Evolutionary conservation across 495 filamentous ascomycete species (phyloP).

Genomic region (Aspergillus leporis): DNA sequence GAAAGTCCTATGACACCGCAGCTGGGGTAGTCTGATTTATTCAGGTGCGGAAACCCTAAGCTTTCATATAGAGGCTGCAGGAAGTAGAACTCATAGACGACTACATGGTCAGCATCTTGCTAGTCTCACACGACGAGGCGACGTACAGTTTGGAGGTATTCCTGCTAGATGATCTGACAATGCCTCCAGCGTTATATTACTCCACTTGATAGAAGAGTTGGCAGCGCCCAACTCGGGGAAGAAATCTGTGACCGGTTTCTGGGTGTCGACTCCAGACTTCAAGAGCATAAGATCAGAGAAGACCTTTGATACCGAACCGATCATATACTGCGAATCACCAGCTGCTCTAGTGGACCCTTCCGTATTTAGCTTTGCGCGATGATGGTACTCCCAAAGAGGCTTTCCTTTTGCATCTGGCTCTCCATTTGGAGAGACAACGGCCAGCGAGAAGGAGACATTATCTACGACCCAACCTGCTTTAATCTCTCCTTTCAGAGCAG

Average conservation of each 20-base stretch:
- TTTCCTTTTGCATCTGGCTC: neutral
- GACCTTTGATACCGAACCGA: conserved; percentile 20
- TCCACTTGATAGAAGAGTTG: conserved; percentile 14
- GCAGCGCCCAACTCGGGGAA: conserved; percentile 7
- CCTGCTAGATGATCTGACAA: conserved; percentile 19
- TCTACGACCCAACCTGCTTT: conserved; percentile 19
- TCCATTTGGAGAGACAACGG: conserved; percentile 11
- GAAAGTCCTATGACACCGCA: conserved; percentile 18
- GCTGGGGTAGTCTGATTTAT: conserved; percentile 13
- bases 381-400: conserved; percentile 22
- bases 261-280: conserved; percentile 15
- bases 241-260: conserved; percentile 17
- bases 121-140: neutral
- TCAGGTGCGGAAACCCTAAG: conserved; percentile 14
- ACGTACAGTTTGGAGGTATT: conserved; percentile 17
- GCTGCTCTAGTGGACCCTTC: neutral
- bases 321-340: conserved; percentile 19
- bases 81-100: conserved; percentile 17
- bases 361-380: conserved; percentile 14
- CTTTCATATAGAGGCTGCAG: conserved; percentile 15
- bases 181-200: conserved; percentile 16
- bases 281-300: conserved; percentile 21
- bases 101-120: neutral
- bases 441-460: conserved; percentile 18
- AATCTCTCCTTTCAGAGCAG: conserved; percentile 14